A percentile compares a stretch with the other conserved stretches of the same genome.
Conservation (phyloP, 2,329 filamentous ascomycete genomes). For the Paramyrothecium roridum region DNA sequence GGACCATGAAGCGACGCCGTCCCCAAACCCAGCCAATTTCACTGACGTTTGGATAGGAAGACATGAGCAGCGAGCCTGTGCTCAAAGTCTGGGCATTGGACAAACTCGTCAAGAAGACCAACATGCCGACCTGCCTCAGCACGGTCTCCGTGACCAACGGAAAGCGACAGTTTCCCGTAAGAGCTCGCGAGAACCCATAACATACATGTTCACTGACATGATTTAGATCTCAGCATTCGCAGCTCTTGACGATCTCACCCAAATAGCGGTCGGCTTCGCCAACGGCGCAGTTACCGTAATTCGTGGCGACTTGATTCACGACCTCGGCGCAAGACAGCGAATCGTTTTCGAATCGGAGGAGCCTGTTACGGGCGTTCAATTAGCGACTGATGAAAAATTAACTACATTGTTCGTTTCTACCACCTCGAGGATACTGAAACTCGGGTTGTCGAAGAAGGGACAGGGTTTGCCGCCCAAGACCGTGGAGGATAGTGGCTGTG, state of each 20-base stretch:
- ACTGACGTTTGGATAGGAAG: constrained; percentile 55
- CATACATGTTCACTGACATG: constrained; percentile 10
- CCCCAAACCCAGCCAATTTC: too few species aligned
- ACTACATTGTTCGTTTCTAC: constrained; percentile 91
- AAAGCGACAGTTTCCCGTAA: constrained; percentile 85
- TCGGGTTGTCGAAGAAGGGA: constrained; percentile 82
- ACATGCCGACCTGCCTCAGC: constrained; percentile 82
- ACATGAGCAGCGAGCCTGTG: constrained; percentile 80
- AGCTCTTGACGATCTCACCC: constrained; percentile 81
- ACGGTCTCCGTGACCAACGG: constrained; percentile 85
- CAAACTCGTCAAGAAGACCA: constrained; percentile 90
- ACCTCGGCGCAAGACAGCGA: constrained; percentile 88
- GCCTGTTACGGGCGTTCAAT: constrained; percentile 87
- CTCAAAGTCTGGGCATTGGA: constrained; percentile 98
- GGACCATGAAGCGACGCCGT: too few species aligned
- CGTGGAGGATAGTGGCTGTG: constrained; percentile 86
- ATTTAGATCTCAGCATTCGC: constrained; percentile 79
- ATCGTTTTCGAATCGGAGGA: constrained; percentile 97
- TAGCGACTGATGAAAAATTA: constrained; percentile 55
- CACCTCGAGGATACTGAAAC: constrained; percentile 79
- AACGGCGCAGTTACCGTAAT: constrained; percentile 94
- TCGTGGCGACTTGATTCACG: constrained; percentile 89
- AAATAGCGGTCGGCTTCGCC: constrained; percentile 92
- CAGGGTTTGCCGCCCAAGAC: constrained; percentile 86
- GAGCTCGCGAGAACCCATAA: constrained; percentile 13